Base-by-base conservation (phyloP, 805 yeast species). In the Nakazawaea ernobii region DNA sequence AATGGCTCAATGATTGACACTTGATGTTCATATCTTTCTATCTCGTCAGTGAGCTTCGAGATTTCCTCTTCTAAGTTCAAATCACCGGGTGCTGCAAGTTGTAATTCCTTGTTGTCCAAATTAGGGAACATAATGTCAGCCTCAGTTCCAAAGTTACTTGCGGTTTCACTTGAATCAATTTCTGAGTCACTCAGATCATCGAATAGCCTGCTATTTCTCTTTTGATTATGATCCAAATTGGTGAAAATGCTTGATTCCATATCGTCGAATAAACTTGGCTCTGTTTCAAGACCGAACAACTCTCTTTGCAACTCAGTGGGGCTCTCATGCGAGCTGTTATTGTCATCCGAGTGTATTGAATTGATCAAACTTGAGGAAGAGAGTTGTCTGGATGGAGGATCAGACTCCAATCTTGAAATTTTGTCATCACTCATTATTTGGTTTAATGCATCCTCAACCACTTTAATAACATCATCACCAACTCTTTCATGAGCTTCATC, bases 51-150 rank as follows among this genome's bases (percentile, higher is more conserved):
- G 13, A 90, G 61, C n/a, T 69, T 73, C 2, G 68, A 68, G 39
- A 91, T 86, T 47, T 84, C 86, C 48, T 83, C 87, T 2, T 82
- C 73, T 6, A 86, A 65, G 45, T 82, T 76, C 42, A 83, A 62
- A 41, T 80, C 80, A 7, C 88, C 88, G 0, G 91, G 90, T 1
- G 86, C 84, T 0, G 86, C 85, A 13, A 79, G 59, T 46, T 68
- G 73, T 39, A 77, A 60, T 33, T 54, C 56, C 39, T 55, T 17
- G 49, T 58, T 48, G 8, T 50, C 48, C 43, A 50, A 35, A 35
- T 48, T 52, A 14, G 50, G 32, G 11, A 33, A n/a, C 27, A 10
- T 32, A 2, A 27, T 6, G 8, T 11, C 11, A 17, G 10, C 13
- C 5, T 46, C 45, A 28, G 5, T 27, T 13, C 32, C 43, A 30